Evolutionary conservation across 2,329 filamentous ascomycete species (phyloP), one percentile per base, ranked within the genome.

Genomic region (Pseudogymnoascus sp.): DNA sequence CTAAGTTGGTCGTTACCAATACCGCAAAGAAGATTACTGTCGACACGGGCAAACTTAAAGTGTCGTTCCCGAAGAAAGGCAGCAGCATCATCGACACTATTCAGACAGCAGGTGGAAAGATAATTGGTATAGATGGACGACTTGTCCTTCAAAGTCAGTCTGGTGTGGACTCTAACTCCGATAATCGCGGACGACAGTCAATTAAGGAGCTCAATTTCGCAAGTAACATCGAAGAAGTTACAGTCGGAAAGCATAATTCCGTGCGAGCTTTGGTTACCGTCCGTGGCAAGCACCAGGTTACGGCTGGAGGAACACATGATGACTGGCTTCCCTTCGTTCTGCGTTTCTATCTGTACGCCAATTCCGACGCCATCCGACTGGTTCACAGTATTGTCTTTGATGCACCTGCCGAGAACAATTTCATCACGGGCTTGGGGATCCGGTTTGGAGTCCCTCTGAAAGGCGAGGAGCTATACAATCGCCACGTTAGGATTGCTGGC

Each of bases 361-460:
- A 80, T 64, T 85, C 83, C 0, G 78, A 82, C 48, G 76, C 80
- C 0, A 79, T 86, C 42, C 76, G 78, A 36, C 72, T 83, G 0
- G 73, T 85, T 0, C 83, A 86, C 67, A 83, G 77, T 21, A 72
- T 86, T n/a, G 71, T 84, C 1, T 84, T 80, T 60, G 81, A 86
- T 40, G 79, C 78, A 1, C 73, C 81, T 4, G 69, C 76, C 0
- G 71, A 76, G 3, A 55, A 55, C 2, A 78, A 82, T 61, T 82
- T 85, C 65, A 77, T 85, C 60, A 73, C 76, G 0, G 82, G 79
- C 0, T 73, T 86, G 2, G 83, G 83, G 1, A 71, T 86, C 8
- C 77, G 75, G 1, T 84, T 86, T 45, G 73, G 79, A 8, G 78
- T 87, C 0, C 83, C 84, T 0, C 73, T 87, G 0, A 72, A 73